A percentile compares a stretch with the other conserved stretches of the same genome.
Evolutionary conservation across 2,329 filamentous ascomycete genomes (phyloP).

Genomic region (Dendrostoma leiphaemia): DNA sequence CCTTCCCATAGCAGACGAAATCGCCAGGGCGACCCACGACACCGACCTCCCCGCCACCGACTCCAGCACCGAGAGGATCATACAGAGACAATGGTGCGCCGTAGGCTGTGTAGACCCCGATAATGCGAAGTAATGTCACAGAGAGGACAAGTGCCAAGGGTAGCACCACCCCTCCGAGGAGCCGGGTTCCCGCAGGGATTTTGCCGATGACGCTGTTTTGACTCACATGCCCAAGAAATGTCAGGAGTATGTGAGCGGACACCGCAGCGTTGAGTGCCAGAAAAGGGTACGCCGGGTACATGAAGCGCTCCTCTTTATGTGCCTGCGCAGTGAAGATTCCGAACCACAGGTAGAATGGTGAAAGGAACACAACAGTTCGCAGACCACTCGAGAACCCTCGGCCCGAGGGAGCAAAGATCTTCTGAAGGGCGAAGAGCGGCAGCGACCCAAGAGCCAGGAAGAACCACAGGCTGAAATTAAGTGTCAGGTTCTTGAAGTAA

Average conservation of each 20-base stretch:
- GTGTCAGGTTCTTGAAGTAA: slow-evolving; percentile 82
- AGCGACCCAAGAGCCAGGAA: slow-evolving; percentile 71
- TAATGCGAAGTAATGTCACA: slow-evolving; percentile 48
- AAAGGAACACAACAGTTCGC: slow-evolving; percentile 73
- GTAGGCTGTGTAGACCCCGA: slow-evolving; percentile 79
- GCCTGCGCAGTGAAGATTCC: slow-evolving; percentile 87
- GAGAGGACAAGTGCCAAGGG: slow-evolving; percentile 44
- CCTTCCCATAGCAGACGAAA: slow-evolving; percentile 85
- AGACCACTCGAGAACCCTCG: slow-evolving; percentile 68
- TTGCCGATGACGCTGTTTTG: slow-evolving; percentile 66
- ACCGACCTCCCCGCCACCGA: slow-evolving; percentile 36
- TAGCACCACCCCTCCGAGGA: slow-evolving; percentile 58
- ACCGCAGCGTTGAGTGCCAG: slow-evolving; percentile 86
- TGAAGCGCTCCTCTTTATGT: slow-evolving; percentile 97
- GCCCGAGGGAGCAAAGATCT: slow-evolving; percentile 58
- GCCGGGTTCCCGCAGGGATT: slow-evolving; percentile 73
- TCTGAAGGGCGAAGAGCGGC: slow-evolving; percentile 74
- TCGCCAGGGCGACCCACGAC: slow-evolving; percentile 60
- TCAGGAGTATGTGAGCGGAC: slow-evolving; percentile 75
- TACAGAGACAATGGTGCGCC: slow-evolving; percentile 76
- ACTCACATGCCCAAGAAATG: slow-evolving; percentile 69
- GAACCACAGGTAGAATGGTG: slow-evolving; percentile 94
- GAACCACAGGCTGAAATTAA: slow-evolving; percentile 98
- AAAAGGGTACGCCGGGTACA: slow-evolving; percentile 95
- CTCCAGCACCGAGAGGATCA: slow-evolving; percentile 58